A percentile compares a stretch with the other conserved stretches of the same genome.
Conservation (phyloP, 2,329 filamentous ascomycete species). For the Plectosphaerella plurivora region DNA sequence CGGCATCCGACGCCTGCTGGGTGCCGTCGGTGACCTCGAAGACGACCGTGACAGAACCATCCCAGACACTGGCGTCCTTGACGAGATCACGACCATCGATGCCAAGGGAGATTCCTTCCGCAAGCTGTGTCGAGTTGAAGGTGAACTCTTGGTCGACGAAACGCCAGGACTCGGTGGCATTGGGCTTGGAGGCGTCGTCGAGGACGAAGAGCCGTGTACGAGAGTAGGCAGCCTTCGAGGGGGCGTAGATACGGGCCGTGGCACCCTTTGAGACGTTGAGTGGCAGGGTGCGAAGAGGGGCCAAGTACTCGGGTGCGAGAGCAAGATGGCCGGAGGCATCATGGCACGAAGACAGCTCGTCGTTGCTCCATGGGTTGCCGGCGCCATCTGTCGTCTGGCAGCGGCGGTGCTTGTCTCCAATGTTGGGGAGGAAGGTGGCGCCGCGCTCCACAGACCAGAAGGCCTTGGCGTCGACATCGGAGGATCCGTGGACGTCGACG, state of each 20-base stretch:
- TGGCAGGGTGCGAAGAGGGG: slow-evolving; percentile 25
- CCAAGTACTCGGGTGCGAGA: slow-evolving; percentile 22
- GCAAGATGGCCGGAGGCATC: slow-evolving; percentile 29
- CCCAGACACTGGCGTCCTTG: slow-evolving; percentile 17
- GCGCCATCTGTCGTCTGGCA: slow-evolving; percentile 17
- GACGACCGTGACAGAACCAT: slow-evolving; percentile 19
- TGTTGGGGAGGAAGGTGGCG: slow-evolving; percentile 30
- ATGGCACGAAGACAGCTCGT: slow-evolving; percentile 25
- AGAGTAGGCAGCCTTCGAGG: slow-evolving; percentile 2
- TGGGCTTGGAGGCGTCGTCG: neutral
- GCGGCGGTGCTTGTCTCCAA: slow-evolving; percentile 24
- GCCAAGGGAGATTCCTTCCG: slow-evolving; percentile 24
- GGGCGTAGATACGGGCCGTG: slow-evolving; percentile 12
- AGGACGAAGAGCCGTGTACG: slow-evolving; percentile 24
- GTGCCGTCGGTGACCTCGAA: slow-evolving; percentile 22
- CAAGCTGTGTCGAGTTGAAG: slow-evolving; percentile 22
- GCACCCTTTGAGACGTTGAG: slow-evolving; percentile 12
- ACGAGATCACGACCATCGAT: slow-evolving; percentile 28
- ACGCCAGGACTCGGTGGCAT: slow-evolving; percentile 14
- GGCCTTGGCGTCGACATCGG: slow-evolving; percentile 17
- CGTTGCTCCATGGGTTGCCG: slow-evolving; percentile 13
- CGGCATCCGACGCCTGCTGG: slow-evolving; percentile 15
- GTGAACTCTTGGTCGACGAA: slow-evolving; percentile 18
- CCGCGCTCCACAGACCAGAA: slow-evolving; percentile 17
- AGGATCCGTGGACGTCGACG: slow-evolving; percentile 17